A percentile compares a stretch with the other conserved stretches of the same genome.
Conservation (phyloP, 2,329 filamentous ascomycete species). For the Cryphonectria naterciae region DNA sequence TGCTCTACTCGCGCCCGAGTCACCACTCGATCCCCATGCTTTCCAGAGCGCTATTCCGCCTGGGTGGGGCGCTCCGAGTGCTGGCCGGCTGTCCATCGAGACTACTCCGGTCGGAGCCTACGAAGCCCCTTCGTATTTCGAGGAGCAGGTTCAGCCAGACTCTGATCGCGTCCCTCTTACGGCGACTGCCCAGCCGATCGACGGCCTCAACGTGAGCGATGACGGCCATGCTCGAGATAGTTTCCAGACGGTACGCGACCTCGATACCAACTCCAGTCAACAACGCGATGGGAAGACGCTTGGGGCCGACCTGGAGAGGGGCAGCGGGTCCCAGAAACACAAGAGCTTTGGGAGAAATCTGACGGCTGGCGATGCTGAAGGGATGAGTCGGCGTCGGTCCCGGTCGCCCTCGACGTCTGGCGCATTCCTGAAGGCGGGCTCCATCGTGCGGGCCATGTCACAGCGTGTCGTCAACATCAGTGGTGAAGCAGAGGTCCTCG, state of each 20-base stretch:
- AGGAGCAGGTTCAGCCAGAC: conserved; percentile 48
- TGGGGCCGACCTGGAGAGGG: conserved; percentile 62
- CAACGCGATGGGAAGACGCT: conserved; percentile 57
- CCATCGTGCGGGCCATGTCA: conserved; percentile 84
- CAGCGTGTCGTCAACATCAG: conserved; percentile 97
- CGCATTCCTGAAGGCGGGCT: conserved; percentile 70
- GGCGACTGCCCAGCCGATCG: conserved; percentile 58
- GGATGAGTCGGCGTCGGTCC: conserved; percentile 52
- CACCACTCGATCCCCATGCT: conserved; percentile 57
- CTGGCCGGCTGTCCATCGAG: conserved; percentile 35
- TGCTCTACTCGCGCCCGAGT: conserved; percentile 45
- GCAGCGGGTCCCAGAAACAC: conserved; percentile 53
- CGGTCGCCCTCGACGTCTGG: conserved; percentile 66
- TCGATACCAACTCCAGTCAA: conserved; percentile 59
- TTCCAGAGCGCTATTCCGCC: conserved; percentile 61
- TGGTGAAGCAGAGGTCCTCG: conserved; percentile 84
- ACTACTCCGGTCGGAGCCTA: conserved; percentile 30
- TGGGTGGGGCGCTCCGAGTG: conserved; percentile 38
- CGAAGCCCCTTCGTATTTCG: conserved; percentile 31
- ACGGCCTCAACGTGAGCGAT: conserved; percentile 47
- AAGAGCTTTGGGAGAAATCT: conserved; percentile 62
- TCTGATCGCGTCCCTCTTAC: conserved; percentile 64
- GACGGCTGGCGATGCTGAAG: conserved; percentile 48
- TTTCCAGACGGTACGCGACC: conserved; percentile 59
- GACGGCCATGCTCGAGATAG: conserved; percentile 53